Percentiles rank a stretch among this genome's conserved stretches.
phyloP scores from a whole-genome alignment of 1,139 yeast species.

The Lodderomyces theae region DNA sequence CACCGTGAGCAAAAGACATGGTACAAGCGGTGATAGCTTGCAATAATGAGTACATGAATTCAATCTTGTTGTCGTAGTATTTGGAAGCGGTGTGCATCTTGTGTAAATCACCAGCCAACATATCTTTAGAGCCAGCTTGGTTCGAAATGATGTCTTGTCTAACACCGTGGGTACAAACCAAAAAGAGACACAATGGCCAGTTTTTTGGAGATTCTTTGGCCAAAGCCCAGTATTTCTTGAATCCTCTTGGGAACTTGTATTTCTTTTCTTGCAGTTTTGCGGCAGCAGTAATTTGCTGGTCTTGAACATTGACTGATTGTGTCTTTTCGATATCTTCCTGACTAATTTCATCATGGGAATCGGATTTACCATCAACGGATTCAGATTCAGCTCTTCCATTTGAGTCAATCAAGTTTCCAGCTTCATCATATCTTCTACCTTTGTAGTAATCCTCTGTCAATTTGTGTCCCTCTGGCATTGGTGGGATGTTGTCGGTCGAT shows the following conservation, averaged over 20 bases:
- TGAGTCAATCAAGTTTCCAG: constrained; percentile 16
- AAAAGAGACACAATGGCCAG: constrained; percentile 54
- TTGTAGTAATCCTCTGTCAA: constrained; percentile 62
- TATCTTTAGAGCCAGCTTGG: constrained; percentile 39
- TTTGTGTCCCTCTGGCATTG: constrained; percentile 58
- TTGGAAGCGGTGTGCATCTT: constrained; percentile 57
- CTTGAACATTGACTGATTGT: constrained; percentile 8
- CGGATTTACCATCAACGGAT: constrained; percentile 8
- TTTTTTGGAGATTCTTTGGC: constrained; percentile 44
- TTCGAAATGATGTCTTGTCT: constrained; percentile 58
- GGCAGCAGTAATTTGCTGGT: constrained; percentile 1
- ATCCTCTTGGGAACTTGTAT: constrained; percentile 29
- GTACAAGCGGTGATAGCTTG: constrained; percentile 77
- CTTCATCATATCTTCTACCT: constrained; percentile 51
- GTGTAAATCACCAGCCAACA: constrained; percentile 42
- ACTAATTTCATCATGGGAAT: constrained; percentile 2
- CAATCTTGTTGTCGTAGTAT: constrained; percentile 69
- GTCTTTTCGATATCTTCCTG: constrained; percentile 14
- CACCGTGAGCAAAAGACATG: constrained; percentile 81
- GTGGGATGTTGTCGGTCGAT: constrained; percentile 59
- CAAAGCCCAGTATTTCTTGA: constrained; percentile 37
- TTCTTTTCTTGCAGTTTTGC: not conserved
- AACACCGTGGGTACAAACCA: constrained; percentile 57
- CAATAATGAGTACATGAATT: constrained; percentile 64
- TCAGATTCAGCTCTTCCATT: constrained; percentile 5